Evolutionary conservation across 176 grass and related monocot genomes (phyloP).

Genomic region (Hsuehochloa calcarea): DNA sequence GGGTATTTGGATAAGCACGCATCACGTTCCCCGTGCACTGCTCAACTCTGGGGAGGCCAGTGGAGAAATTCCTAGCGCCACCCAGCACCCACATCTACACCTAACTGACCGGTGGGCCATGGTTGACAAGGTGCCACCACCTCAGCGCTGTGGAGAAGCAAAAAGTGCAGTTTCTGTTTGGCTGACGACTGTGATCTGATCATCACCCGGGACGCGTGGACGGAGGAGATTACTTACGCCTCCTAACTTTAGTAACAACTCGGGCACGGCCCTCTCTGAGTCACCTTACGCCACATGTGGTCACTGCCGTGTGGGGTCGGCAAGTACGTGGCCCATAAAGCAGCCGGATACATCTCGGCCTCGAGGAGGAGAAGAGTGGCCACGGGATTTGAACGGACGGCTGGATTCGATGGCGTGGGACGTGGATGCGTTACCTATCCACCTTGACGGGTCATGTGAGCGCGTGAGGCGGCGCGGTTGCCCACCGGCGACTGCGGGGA

Average conservation of each 20-base stretch:
- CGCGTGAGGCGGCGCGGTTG: background rate
- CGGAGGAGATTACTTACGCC: background rate
- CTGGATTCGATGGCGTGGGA: conserved; percentile 1
- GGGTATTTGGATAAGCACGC: conserved; percentile 6
- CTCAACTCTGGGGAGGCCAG: background rate
- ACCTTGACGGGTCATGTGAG: background rate
- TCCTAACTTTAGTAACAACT: background rate
- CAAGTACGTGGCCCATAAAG: no score
- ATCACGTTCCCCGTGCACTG: background rate
- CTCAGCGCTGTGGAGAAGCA: background rate
- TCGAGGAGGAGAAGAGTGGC: background rate
- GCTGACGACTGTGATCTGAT: background rate
- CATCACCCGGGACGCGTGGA: background rate
- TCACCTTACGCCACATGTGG: background rate
- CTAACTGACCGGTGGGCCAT: background rate
- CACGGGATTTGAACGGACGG: conserved; percentile 10
- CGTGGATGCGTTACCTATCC: background rate
- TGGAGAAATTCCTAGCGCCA: background rate
- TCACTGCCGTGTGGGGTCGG: conserved; percentile 19
- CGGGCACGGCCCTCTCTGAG: background rate
- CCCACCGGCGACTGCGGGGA: background rate
- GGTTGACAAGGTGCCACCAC: background rate
- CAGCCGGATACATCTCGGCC: background rate
- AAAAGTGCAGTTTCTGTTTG: background rate
- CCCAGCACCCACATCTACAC: background rate